Conservation (phyloP, 257 asterid genomes). For the Echites panduratus region DNA sequence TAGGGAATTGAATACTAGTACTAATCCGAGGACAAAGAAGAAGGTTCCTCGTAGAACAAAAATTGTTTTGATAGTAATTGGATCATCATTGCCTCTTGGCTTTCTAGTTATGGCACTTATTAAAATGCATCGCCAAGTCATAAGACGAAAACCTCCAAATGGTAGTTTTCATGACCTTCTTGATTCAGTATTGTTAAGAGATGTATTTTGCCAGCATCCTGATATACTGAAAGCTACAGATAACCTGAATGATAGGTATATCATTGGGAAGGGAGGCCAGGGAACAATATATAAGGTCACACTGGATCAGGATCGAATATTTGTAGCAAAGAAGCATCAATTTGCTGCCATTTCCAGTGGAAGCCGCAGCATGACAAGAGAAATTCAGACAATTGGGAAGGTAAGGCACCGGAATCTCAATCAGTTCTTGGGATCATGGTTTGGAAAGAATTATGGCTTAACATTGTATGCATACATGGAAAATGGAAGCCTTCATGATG, state of each 20-base stretch:
- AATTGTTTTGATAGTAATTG: conserved; percentile 41
- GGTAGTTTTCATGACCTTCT: not conserved
- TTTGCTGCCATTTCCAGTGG: conserved; percentile 42
- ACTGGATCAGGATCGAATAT: conserved; percentile 39
- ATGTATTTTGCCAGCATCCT: conserved; percentile 37
- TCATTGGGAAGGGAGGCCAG: conserved; percentile 76
- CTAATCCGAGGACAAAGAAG: conserved; percentile 20
- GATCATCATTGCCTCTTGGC: conserved; percentile 28
- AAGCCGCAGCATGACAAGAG: conserved; percentile 54
- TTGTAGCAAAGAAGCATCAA: conserved; percentile 56
- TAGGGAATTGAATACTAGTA: conserved; percentile 25
- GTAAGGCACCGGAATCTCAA: conserved; percentile 73
- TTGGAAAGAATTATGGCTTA: conserved; percentile 61
- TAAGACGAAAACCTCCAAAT: conserved; percentile 1
- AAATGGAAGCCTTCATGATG: conserved; percentile 75
- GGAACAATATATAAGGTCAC: conserved; percentile 67
- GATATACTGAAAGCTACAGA: conserved; percentile 63
- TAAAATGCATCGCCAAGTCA: conserved; percentile 23
- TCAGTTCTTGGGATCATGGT: conserved; percentile 63
- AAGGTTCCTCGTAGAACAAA: conserved; percentile 23
- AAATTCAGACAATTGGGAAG: conserved; percentile 69
- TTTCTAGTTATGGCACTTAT: conserved; percentile 32
- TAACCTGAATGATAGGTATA: conserved; percentile 45
- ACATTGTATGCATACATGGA: conserved; percentile 56
- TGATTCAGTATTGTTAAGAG: not conserved